Evolutionary conservation across 106 monocot species (phyloP).

Genomic region (Dendrobium huoshanense): DNA sequence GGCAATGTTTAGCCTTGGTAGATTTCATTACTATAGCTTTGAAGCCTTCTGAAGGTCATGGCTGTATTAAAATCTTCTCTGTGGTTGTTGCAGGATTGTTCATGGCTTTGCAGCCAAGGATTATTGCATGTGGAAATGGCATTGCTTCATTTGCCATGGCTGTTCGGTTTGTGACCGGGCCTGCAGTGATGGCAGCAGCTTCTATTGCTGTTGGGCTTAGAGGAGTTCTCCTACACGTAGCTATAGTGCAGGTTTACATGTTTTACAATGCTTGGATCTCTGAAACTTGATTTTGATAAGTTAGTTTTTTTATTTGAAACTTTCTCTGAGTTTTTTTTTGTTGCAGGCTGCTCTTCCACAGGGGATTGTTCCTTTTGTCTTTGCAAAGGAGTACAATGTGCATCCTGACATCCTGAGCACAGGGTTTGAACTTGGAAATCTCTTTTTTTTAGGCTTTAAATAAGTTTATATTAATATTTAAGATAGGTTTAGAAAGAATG

Average conservation of each 20-base stretch:
- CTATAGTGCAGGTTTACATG: constrained; percentile 20
- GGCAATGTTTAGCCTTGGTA: constrained; percentile 65
- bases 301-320: neutral
- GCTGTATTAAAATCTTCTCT: neutral
- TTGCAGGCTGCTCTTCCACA: constrained; percentile 22
- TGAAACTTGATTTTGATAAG: neutral
- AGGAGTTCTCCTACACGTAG: constrained; percentile 20
- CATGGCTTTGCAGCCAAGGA: constrained; percentile 29
- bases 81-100: constrained; percentile 15
- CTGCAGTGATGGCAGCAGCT: constrained; percentile 24
- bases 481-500: too few relatives aligned
- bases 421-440: constrained; percentile 9
- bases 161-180: constrained; percentile 20
- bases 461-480: too few relatives aligned
- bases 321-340: neutral
- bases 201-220: constrained; percentile 19
- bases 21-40: neutral
- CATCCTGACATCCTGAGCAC: constrained; percentile 30
- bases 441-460: neutral
- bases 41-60: neutral
- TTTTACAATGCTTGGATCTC: neutral
- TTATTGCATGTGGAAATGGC: constrained; percentile 22
- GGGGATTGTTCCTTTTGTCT: constrained; percentile 29
- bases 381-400: constrained; percentile 29
- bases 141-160: constrained; percentile 23